A percentile compares a stretch with the other conserved stretches of the same genome.
phyloP scores from a whole-genome alignment of 805 yeast genomes.

The Candida oleophila region DNA sequence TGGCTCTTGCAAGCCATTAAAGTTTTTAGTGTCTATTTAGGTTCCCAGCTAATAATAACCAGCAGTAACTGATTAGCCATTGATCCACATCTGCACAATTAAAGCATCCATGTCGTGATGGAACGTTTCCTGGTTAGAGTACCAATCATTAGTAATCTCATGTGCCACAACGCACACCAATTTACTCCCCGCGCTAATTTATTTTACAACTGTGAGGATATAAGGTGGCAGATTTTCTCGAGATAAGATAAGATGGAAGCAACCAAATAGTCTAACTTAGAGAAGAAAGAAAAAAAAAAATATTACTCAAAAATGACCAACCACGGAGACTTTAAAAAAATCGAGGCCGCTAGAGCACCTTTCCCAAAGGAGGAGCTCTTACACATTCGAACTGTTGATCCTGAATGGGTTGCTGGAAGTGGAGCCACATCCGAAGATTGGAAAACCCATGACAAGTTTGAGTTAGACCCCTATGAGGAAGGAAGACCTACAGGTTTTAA shows the following conservation, averaged over 20 bases:
- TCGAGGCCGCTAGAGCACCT: not conserved
- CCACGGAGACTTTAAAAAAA: constrained; percentile 2
- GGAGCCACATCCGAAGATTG: constrained; percentile 48
- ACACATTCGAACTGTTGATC: constrained; percentile 20
- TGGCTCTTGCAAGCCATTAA: too few species aligned
- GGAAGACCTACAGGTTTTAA: constrained; percentile 42
- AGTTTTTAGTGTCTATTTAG: too few species aligned
- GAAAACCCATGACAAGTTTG: constrained; percentile 43
- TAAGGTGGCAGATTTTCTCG: not conserved
- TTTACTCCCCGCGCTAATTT: too few species aligned
- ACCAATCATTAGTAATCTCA: too few species aligned
- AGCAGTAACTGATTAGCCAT: too few species aligned
- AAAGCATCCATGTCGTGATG: too few species aligned
- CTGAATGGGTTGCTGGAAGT: constrained; percentile 44
- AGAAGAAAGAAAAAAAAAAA: not conserved
- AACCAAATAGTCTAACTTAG: too few species aligned
- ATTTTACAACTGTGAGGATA: too few species aligned
- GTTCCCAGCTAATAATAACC: too few species aligned
- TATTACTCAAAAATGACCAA: not conserved
- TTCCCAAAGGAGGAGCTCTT: not conserved
- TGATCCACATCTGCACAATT: too few species aligned
- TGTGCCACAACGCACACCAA: too few species aligned
- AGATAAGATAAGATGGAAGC: not conserved
- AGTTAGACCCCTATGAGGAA: constrained; percentile 48
- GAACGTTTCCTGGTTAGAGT: too few species aligned